A percentile compares a stretch with the other conserved stretches of the same genome.
These are phyloP conservation scores for Oryza rufipogon DNA, from an alignment of 176 grass and related monocot genomes.

Conservation along the genomic window DNA sequence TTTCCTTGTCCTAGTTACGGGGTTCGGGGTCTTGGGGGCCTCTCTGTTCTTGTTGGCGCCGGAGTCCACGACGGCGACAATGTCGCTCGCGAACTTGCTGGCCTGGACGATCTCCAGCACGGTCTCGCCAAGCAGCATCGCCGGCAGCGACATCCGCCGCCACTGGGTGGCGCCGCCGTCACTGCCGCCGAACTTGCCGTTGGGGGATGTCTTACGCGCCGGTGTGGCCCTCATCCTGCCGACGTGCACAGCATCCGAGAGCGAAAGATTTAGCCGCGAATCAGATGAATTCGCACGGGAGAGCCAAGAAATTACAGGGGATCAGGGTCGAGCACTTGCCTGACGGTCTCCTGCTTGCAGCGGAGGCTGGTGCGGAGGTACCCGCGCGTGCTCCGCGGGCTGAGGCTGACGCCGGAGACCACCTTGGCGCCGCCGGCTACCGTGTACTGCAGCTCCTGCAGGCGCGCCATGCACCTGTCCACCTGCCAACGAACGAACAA, in stretches of 20 bases:
- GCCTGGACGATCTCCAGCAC: conserved; percentile 82
- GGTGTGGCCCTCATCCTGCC: conserved; percentile 65
- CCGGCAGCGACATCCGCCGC: conserved; percentile 73
- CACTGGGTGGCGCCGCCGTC: conserved; percentile 59
- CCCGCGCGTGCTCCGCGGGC: conserved; percentile 89
- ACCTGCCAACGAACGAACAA: conserved; percentile 44
- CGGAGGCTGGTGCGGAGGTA: conserved; percentile 88
- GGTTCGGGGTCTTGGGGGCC: conserved; percentile 62
- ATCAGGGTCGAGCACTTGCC: conserved; percentile 32
- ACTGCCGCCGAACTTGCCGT: conserved; percentile 64
- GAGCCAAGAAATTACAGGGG: not conserved
- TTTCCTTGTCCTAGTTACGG: conserved; percentile 36
- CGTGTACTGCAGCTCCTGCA: conserved; percentile 97
- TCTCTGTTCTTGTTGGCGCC: not conserved
- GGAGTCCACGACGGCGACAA: conserved; percentile 39
- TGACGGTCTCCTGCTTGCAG: conserved; percentile 91
- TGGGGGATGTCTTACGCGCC: conserved; percentile 58
- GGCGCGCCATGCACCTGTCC: conserved; percentile 87
- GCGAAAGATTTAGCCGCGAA: not conserved
- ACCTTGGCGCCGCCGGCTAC: conserved; percentile 84
- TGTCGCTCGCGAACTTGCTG: conserved; percentile 67
- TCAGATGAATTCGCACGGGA: not conserved
- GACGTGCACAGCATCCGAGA: not conserved
- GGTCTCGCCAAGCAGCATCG: conserved; percentile 83
- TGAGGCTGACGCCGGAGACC: conserved; percentile 80